These are phyloP conservation scores for Aegilops longissima DNA, from an alignment of 176 grass and related monocot genomes.

Conservation along the genomic window DNA sequence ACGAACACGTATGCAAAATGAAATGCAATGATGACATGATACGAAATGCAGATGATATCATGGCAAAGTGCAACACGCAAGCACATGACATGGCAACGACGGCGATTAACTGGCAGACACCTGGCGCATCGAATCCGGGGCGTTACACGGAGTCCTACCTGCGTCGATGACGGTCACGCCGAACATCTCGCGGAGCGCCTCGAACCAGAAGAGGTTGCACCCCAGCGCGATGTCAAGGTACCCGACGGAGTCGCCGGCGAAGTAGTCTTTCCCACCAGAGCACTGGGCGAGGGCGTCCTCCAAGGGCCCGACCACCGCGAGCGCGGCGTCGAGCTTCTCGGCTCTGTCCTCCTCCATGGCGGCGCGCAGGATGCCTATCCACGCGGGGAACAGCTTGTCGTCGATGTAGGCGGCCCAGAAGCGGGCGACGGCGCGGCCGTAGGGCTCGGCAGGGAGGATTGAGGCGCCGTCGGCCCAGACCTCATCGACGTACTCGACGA, in stretches of 20 bases:
- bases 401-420: slow-evolving; percentile 3
- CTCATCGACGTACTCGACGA: slow-evolving; percentile 9
- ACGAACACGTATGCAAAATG: too few species aligned
- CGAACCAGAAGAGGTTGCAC: neutral
- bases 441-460: neutral
- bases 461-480: neutral
- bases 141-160: neutral
- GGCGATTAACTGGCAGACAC: too few species aligned
- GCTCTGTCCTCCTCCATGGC: neutral
- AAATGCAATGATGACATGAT: too few species aligned
- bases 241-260: neutral
- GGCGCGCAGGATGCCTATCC: neutral
- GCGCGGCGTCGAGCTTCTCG: neutral
- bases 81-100: too few species aligned
- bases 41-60: too few species aligned
- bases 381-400: neutral
- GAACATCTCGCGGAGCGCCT: neutral
- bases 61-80: too few species aligned
- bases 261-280: neutral
- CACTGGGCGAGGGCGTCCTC: neutral
- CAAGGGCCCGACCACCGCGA: neutral
- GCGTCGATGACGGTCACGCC: neutral
- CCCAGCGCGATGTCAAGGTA: neutral
- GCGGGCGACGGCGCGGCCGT: neutral
- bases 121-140: too few species aligned